Base-by-base conservation (phyloP, 164 flowering plant species). In the Tetracentron sinense region DNA sequence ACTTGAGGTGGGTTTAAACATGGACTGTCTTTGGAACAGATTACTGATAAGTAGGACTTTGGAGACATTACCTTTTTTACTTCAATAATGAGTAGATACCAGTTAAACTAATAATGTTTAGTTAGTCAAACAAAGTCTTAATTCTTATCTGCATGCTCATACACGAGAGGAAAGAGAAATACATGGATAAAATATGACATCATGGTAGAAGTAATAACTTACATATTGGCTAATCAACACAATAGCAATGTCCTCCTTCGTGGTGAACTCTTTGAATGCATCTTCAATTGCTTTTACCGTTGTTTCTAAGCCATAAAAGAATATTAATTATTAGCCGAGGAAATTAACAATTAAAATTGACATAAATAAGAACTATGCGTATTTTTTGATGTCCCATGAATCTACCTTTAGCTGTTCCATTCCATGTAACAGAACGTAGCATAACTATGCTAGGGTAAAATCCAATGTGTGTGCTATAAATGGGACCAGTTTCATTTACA, bases 221-320 rank as follows among this genome's bases (percentile, higher is more conserved):
- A 94, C 99, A 77, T 85, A 91, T 88, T 94, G 99, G 71, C 99
- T 94, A 61, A 91, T 91, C 66, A 94, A 54, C 47, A 94, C 90
- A 67, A 91, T 81, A 7, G 97, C 99, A 69, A 91, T 83, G 38
- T 94, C 97, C 54, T 94, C 99, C 76, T 79, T 85, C 44, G 97
- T 27, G 4, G 93, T 91, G 81, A 94, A 94, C 68, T 94, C 99
- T 62, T 91, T 91, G 76, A 94, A 94, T 33, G 97, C 87, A 74
- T 94, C 99, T 78, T 94, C 99, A 78, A 94, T 90, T 67, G 73
- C 77, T 79, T 91, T 91, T 16, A 91, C 85, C 0, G 97, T 89
- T 49, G 99, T 94, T 74, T 94, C 97, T 94, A 71, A 25, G 60
- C 29, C 46, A 38, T 46, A 57, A 49, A 6, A 7, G 25, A 61